Evolutionary conservation across 2,329 filamentous ascomycete genomes (phyloP).

Genomic region (Thelonectria blattea): DNA sequence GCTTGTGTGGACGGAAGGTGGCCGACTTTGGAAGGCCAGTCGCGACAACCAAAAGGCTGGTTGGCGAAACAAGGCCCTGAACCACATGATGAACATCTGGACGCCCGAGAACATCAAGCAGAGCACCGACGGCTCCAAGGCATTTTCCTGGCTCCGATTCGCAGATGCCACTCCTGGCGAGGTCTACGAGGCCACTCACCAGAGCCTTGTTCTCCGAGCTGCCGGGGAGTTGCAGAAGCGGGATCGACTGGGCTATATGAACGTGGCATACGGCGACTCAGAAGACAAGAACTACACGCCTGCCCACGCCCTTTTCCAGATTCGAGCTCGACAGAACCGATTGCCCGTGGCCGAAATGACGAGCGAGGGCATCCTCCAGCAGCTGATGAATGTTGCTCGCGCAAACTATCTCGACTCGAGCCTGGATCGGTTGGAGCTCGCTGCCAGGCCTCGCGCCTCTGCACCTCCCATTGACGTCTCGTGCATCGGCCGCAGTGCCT

Average conservation of each 20-base stretch:
- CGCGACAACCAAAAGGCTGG: constrained; percentile 76
- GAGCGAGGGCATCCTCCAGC: constrained; percentile 72
- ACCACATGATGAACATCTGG: constrained; percentile 90
- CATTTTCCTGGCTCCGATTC: constrained; percentile 92
- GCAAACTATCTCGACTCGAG: constrained; percentile 71
- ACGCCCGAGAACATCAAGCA: constrained; percentile 76
- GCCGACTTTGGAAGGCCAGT: constrained; percentile 76
- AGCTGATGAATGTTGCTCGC: constrained; percentile 79
- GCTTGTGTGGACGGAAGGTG: constrained; percentile 81
- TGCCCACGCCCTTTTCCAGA: constrained; percentile 80
- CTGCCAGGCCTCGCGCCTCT: constrained; percentile 76
- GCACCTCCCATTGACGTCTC: constrained; percentile 86
- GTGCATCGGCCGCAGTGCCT: constrained; percentile 70
- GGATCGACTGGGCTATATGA: constrained; percentile 69
- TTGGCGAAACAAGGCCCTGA: constrained; percentile 78
- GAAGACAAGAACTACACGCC: constrained; percentile 69
- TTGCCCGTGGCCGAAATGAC: constrained; percentile 73
- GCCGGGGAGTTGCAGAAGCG: constrained; percentile 61
- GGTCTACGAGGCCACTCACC: constrained; percentile 70
- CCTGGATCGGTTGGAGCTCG: constrained; percentile 79
- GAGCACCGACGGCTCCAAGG: constrained; percentile 64
- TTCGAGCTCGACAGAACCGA: constrained; percentile 72
- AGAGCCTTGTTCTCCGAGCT: constrained; percentile 76
- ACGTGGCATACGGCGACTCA: constrained; percentile 72
- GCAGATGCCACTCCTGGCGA: constrained; percentile 78